Conservation (phyloP, 768 basidiomycete genomes). For the Heimioporus sp. region DNA sequence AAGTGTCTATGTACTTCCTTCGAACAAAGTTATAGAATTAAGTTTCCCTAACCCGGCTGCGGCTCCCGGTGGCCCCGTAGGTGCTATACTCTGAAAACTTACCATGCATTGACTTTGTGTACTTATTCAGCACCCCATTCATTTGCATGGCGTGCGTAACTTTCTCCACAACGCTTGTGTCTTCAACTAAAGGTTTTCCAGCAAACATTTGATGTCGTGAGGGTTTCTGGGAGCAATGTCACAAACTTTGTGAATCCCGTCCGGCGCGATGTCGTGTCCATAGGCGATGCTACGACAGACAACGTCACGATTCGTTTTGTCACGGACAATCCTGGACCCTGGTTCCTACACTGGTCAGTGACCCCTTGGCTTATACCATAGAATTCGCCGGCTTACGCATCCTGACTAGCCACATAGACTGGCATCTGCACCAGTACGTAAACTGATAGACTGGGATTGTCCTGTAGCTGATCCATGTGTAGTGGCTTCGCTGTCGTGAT, state of each 20-base stretch:
- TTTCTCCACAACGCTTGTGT: not conserved
- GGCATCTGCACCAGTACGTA: no score
- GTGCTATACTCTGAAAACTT: no score
- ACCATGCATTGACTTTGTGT: no score
- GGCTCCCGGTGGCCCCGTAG: no score
- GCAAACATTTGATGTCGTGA: constrained; percentile 37
- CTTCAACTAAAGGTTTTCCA: not conserved
- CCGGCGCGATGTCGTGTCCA: constrained; percentile 32
- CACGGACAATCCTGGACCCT: constrained; percentile 67
- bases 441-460: no score
- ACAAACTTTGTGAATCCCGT: constrained; percentile 38
- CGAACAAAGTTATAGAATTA: no score
- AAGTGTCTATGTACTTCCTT: constrained; percentile 43
- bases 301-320: constrained; percentile 56
- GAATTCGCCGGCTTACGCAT: no score
- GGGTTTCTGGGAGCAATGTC: constrained; percentile 23
- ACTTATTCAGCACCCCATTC: constrained; percentile 33
- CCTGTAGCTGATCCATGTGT: no score
- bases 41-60: no score
- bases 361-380: no score
- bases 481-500: no score
- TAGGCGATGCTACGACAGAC: constrained; percentile 12
- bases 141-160: constrained; percentile 37
- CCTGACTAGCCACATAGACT: no score
- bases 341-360: constrained; percentile 45